Conservation (phyloP, 495 filamentous ascomycete species). For the Aspergillus sparsus region DNA sequence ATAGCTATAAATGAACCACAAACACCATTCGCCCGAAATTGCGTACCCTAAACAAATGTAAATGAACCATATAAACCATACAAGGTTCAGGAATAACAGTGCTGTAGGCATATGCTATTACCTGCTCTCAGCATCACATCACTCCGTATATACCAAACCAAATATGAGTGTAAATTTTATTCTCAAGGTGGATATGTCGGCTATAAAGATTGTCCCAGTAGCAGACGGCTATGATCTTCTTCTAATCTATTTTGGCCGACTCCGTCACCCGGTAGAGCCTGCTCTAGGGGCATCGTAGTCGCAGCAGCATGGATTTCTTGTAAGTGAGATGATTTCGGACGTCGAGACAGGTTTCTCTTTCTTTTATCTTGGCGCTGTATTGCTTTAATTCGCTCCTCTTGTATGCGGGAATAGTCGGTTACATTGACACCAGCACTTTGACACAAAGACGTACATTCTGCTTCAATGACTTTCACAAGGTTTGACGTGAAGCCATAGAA, state of each 20-base stretch:
- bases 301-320: background rate
- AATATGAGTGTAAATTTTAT: background rate
- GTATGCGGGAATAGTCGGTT: conserved; percentile 34
- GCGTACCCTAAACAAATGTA: background rate
- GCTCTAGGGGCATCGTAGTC: background rate
- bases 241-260: background rate
- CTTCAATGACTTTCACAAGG: conserved; percentile 43
- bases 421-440: conserved; percentile 42
- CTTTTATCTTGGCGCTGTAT: conserved; percentile 21
- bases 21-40: background rate
- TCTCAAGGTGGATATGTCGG: background rate
- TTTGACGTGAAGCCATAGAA: conserved; percentile 47
- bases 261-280: background rate
- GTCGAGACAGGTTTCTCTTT: conserved; percentile 15
- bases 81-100: too few species aligned
- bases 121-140: too few species aligned
- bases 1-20: background rate
- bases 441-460: conserved; percentile 44
- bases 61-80: too few species aligned
- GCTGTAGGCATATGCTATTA: too few species aligned
- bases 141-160: too few species aligned
- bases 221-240: background rate
- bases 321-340: background rate
- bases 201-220: background rate
- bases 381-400: conserved; percentile 22